Percentiles rank a stretch among this genome's conserved stretches.
phyloP scores from a whole-genome alignment of 1,284 basidiomycete species.

The Rhodotorula sp. region DNA sequence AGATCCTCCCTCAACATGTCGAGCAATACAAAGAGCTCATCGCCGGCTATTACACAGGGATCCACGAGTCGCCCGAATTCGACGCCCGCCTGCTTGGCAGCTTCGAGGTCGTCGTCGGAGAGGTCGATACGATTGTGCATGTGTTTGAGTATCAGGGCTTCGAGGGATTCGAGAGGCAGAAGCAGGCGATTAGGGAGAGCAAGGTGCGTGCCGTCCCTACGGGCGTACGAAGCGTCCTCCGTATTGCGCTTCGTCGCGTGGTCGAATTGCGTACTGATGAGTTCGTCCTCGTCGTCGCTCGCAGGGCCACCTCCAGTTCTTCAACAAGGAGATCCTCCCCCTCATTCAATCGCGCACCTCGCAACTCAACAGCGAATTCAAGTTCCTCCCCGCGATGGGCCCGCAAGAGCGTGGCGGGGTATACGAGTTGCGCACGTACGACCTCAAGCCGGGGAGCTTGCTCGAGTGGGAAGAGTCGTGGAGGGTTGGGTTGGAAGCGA shows the following conservation, averaged over 20 bases:
- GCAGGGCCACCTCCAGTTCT: conserved; percentile 66
- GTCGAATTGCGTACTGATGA: neutral
- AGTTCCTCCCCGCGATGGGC: conserved; percentile 76
- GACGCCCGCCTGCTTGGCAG: conserved; percentile 83
- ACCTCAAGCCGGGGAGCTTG: conserved; percentile 68
- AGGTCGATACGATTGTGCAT: conserved; percentile 80
- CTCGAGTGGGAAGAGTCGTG: conserved; percentile 95
- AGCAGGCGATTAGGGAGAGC: conserved; percentile 59
- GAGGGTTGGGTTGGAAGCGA: conserved; percentile 37
- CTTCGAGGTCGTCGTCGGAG: conserved; percentile 83
- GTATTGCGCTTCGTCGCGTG: neutral
- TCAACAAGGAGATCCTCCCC: conserved; percentile 51
- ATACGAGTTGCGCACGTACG: conserved; percentile 83
- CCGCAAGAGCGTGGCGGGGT: conserved; percentile 83
- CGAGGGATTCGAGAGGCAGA: conserved; percentile 64
- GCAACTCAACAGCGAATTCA: conserved; percentile 75
- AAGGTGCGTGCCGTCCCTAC: conserved; percentile 53
- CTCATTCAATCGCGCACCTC: conserved; percentile 58
- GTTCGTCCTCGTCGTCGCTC: fast-evolving
- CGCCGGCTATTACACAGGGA: conserved; percentile 72
- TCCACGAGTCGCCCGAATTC: conserved; percentile 68
- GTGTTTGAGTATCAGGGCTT: conserved; percentile 89
- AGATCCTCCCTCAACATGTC: conserved; percentile 71
- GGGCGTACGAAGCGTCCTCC: neutral
- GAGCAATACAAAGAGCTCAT: conserved; percentile 69